Evolutionary conservation across 768 basidiomycete genomes (phyloP), one percentile per base, ranked within the genome.

Genomic region (Tulasnella sp.): DNA sequence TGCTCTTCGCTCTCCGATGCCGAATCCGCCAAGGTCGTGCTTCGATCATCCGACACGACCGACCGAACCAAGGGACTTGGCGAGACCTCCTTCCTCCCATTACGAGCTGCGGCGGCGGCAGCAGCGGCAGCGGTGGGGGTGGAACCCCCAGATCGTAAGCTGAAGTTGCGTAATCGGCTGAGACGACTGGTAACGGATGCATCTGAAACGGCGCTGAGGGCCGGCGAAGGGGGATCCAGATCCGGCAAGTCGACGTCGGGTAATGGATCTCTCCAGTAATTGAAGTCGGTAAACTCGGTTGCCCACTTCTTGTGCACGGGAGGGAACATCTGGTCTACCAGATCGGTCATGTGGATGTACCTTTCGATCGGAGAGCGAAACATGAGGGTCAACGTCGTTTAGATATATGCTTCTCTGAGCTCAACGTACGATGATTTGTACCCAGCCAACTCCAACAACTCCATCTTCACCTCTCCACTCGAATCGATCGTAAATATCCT

Each of bases 241-340:
- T 94, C 92, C 0, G 96, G 96, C 3, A 96, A 86, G 5, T 91
- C 85, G 78, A 92, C 91, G 0, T 94, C 92, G 73, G 89, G 90
- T 16, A 98, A 86, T 0, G 94, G 91, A 0, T 89, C 80, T 80
- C 95, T 92, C 98, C 98, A 99, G 83, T 90, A 99, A 82, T 97
- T 98, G 87, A 98, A 96, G 84, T 99, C 97, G 0, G 96, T 98
- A 83, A 89, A 99, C 83, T 96, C 96, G 1, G 93, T 90, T 18
- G 91, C 88, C 89, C 91, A 92, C 83, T 94, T 94, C 74, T 92
- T 90, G 83, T 95, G 89, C 77, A 99, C 95, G 0, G 97, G 95
- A 44, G 98, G 98, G 86, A 99, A 99, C 91, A 98, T 96, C 84
- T 98, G 96, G 85, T 99, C 96, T 23, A 99, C 97, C 23, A 99